Conservation (phyloP, 257 asterid genomes). For the Misopates orontium region DNA sequence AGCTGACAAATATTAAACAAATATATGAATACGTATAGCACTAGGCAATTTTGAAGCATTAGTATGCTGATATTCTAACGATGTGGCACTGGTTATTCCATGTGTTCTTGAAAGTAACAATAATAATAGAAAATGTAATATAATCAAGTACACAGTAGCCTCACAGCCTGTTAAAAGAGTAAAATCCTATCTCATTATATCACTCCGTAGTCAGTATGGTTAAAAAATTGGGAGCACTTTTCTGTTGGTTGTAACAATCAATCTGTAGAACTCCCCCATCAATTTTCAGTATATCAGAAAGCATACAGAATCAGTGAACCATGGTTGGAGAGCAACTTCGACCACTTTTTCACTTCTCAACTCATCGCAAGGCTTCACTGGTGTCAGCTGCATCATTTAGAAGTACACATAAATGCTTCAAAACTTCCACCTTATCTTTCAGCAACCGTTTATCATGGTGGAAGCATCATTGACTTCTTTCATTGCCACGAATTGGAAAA, state of each 20-base stretch:
- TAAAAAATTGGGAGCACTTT: slow-evolving; percentile 12
- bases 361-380: slow-evolving; percentile 22
- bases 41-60: slow-evolving; percentile 25
- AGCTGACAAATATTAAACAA: slow-evolving; percentile 22
- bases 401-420: slow-evolving; percentile 22
- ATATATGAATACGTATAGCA: slow-evolving; percentile 26
- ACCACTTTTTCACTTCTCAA: slow-evolving; percentile 23
- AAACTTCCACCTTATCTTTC: slow-evolving; percentile 18
- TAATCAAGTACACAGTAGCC: slow-evolving; percentile 32
- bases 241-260: slow-evolving; percentile 18
- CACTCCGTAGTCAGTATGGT: slow-evolving; percentile 23
- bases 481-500: slow-evolving; percentile 55
- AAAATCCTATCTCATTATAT: slow-evolving; percentile 32
- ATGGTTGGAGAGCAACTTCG: slow-evolving; percentile 22
- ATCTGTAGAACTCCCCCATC: slow-evolving; percentile 24
- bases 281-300: slow-evolving; percentile 26
- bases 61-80: slow-evolving; percentile 29
- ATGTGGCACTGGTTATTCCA: slow-evolving; percentile 20
- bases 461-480: slow-evolving; percentile 39
- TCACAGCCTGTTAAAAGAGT: slow-evolving; percentile 19
- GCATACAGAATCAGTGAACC: slow-evolving; percentile 22
- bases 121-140: slow-evolving; percentile 3
- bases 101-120: slow-evolving; percentile 27
- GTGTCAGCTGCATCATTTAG: slow-evolving; percentile 12
- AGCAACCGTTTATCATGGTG: slow-evolving; percentile 17